Base-by-base conservation (phyloP, 257 asterid species). In the Salvia miltiorrhiza region DNA sequence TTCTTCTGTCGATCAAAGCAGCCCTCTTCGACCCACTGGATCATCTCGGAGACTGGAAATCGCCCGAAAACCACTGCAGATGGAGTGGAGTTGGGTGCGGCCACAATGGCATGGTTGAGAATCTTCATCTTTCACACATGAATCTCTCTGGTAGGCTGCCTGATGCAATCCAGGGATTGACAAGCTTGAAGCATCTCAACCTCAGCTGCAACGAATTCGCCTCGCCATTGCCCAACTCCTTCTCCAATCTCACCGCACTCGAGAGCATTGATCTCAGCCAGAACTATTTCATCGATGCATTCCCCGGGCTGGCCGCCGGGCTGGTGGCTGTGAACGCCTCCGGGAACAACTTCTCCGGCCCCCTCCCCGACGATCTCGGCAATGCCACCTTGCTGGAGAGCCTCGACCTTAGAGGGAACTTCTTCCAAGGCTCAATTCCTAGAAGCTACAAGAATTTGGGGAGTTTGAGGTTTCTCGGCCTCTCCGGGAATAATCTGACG, bases 351-450 rank as follows among this genome's bases (percentile, higher is more conserved):
- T 88, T 88, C 67, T 80, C 90, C 0, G 94, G 97, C 17, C 35
- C 52, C 49, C 81, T 90, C 50, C 94, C 96, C 3, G 90, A 78
- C 23, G 89, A 85, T 74, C 74, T 90, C 16, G 85, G 81, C 3
- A 83, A 88, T 45, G 85, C 86, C 0, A 75, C 81, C 33, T 24
- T 43, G 28, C 88, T 90, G 0, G 94, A 86, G 77, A 83, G 69
- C 66, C 75, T 90, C 26, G 97, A 90, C 79, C 79, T 90, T n/a
- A 65, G 95, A 26, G 97, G 97, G 56, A 90, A 90, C 68, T 90
- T 81, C 73, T 88, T 90, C 9, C 79, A 83, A 66, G 95, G 90
- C 7, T 74, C 88, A 1, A 84, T 90, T 73, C 95, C 97, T 0
- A 76, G 24, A 43, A 74, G 68, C 41, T 90, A 80, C 80, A 76